A percentile compares a stretch with the other conserved stretches of the same genome.
Evolutionary conservation across 2,329 filamentous ascomycete genomes (phyloP).

Genomic region (Alternaria angustiovoidea): DNA sequence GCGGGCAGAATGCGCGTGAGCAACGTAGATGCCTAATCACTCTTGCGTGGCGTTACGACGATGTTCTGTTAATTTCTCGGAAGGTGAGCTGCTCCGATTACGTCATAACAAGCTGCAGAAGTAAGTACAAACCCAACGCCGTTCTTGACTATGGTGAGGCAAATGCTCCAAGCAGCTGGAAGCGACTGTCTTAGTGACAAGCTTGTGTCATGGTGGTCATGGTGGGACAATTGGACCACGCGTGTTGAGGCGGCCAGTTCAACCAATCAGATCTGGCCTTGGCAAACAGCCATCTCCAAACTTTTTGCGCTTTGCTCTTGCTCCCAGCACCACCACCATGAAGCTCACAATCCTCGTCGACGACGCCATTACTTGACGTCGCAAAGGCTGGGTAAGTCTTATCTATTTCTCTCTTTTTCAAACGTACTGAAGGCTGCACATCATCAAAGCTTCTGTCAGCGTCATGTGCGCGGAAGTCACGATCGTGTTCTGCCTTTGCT

Average conservation of each 20-base stretch:
- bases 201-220: not conserved
- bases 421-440: not conserved
- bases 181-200: not conserved
- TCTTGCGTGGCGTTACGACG: constrained; percentile 9
- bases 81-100: constrained; percentile 13
- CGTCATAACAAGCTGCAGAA: constrained; percentile 9
- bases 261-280: constrained; percentile 17
- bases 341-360: constrained; percentile 15
- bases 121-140: not conserved
- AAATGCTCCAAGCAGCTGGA: not conserved
- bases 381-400: constrained; percentile 19
- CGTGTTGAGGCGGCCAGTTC: not conserved
- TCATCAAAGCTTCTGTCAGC: not conserved
- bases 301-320: constrained; percentile 14
- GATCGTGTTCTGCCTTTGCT: not conserved
- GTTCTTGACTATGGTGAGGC: not conserved
- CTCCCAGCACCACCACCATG: constrained; percentile 18
- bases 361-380: constrained; percentile 22
- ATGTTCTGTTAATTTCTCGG: constrained; percentile 5
- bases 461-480: not conserved
- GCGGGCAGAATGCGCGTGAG: not conserved
- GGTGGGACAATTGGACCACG: not conserved
- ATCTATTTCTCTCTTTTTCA: not conserved
- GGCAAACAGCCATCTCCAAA: constrained; percentile 16
- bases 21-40: constrained; percentile 1